A percentile compares a stretch with the other conserved stretches of the same genome.
Evolutionary conservation across 176 grass and related monocot genomes (phyloP).

Genomic region (Microstegium vimineum): DNA sequence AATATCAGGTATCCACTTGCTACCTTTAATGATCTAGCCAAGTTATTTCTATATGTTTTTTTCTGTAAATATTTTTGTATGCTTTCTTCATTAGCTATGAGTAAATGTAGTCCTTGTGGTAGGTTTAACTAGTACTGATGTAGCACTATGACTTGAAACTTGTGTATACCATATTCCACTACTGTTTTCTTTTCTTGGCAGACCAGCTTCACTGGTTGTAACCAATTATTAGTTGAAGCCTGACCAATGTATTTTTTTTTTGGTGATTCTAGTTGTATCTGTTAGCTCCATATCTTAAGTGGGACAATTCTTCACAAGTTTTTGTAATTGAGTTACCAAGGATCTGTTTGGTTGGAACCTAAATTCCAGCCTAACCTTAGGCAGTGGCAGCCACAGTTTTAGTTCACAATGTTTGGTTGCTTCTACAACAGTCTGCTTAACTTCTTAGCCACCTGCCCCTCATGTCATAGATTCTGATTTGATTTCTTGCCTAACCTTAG

Average conservation of each 20-base stretch:
- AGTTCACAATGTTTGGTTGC: background rate
- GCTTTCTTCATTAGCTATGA: background rate
- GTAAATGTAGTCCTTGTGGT: background rate
- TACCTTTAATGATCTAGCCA: background rate
- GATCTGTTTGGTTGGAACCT: background rate
- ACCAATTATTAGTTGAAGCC: background rate
- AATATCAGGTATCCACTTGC: constrained; percentile 75
- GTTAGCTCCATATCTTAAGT: background rate
- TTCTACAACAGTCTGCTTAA: background rate
- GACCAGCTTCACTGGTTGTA: constrained; percentile 3
- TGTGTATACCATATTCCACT: background rate
- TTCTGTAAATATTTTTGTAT: background rate
- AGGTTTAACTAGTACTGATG: background rate
- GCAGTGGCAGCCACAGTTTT: background rate
- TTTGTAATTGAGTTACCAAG: background rate
- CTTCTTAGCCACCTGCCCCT: background rate
- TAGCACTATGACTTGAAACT: constrained; percentile 1
- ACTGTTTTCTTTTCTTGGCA: background rate
- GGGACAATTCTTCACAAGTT: background rate
- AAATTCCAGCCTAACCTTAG: background rate
- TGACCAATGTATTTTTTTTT: background rate
- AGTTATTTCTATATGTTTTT: constrained; percentile 22
- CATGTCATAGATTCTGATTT: background rate
- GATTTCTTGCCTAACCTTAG: background rate
- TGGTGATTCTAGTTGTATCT: background rate